Evolutionary conservation across 345 rosid genomes (phyloP), one percentile per base, ranked within the genome.

Genomic region (Melastoma malabathricum): DNA sequence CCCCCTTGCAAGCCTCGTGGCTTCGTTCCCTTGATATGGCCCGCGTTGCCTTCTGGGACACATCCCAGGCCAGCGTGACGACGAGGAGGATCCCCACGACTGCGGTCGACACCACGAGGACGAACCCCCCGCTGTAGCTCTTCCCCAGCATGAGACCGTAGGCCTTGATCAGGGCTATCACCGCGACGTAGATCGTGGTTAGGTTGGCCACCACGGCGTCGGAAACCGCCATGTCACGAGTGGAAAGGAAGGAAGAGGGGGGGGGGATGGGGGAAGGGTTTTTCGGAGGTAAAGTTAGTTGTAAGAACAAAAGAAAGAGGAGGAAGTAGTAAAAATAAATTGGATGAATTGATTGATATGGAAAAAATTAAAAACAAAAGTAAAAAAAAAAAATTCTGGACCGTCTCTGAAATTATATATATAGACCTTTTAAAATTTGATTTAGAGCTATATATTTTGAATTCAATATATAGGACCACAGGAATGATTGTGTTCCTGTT

Each of bases 21-120:
- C 31, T 16, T 47, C 72, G 74, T 66, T 79, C 89, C 23, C 84
- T 60, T 14, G 83, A 67, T 51, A 89, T 76, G 18, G 84, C 81
- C 13, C 75, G 79, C 50, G 73, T 64, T 55, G 92, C 96, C 64
- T 83, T 80, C 0, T 84, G 83, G 29, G 89, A 80, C 10, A 86
- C 80, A 66, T 89, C 98, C 96, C 94, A 89, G 44, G 92, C 75
- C 61, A 90, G 84, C 62, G 94, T 71, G 41, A 66, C 92, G 46
- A 83, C 65, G 25, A 90, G 51, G 68, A 81, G 58, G 51, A 78
- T 58, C 20, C 81, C 86, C 14, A 90, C 85, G 23, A 76, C 66
- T 5, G 90, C 63, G 19, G 81, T 79, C 2, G 98, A 84, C 18
- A 68, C 57, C 15, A 83, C 60, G 59, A 90, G 72, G 54, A 86